Evolutionary conservation across 2,329 filamentous ascomycete genomes (phyloP), one percentile per base, ranked within the genome.

Genomic region (Myriosclerotinia scirpicola): DNA sequence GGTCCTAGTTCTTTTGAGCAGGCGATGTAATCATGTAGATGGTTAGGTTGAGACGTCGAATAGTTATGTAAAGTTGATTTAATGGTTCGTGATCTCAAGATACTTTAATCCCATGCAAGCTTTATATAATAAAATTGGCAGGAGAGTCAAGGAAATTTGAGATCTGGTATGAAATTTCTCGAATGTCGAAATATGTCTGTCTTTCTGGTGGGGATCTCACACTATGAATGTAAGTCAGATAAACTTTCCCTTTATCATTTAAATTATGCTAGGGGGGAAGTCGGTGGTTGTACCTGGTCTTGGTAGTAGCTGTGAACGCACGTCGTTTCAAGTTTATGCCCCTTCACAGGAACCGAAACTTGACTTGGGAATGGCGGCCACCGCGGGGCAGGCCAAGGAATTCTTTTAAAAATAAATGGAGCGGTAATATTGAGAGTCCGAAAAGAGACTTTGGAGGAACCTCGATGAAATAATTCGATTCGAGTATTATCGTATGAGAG

Each of bases 111-210:
- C 63, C 63, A 53, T 59, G 64, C 36, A 65, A 61, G 22, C 44
- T 65, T 65, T 36, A 38, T 64, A 64, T 64, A 65, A 65, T 65
- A 65, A 65, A 38, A 65, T 65, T 65, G 46, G 36, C 42, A 65
- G 64, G 64, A 65, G 64, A 53, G 55, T 50, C 56, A 65, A 61
- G 64, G 55, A 65, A 36, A 65, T 65, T 65, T 59, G 12, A 22
- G 3, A 46, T 22, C 36, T 38, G 50, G 22, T 34, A 20, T 53
- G 54, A 22, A 52, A 59, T 46, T 22, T 22, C 3, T 26, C 4
- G 48, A 34, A n/a, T n/a, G 34, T 54, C n/a, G 60, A 15, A 22
- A 9, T 50, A 11, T 50, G 20, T 36, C 42, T 60, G 44, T 38
- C 20, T 34, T 2, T 34, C 30, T n/a, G n/a, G n/a, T 48, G 56